Evolutionary conservation across 192 early-diverging fungal genomes (phyloP).

Genomic region (Gigaspora rosea): DNA sequence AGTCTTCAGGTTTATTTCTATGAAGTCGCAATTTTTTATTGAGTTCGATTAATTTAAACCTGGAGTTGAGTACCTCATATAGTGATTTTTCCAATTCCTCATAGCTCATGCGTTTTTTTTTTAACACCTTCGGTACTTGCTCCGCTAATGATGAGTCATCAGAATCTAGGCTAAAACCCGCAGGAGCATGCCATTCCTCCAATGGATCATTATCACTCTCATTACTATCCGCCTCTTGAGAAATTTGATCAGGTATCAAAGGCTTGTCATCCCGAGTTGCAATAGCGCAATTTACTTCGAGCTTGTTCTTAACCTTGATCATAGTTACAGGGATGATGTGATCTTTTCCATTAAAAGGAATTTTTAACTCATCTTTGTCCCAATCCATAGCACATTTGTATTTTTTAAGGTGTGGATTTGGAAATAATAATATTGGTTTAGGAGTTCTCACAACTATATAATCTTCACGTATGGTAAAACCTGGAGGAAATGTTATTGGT

Average conservation of each 20-base stretch:
- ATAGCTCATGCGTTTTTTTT: too few relatives aligned
- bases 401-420: slow-evolving; percentile 18
- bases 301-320: background rate
- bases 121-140: too few relatives aligned
- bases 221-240: background rate
- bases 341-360: background rate
- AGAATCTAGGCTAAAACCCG: slow-evolving; percentile 1
- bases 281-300: background rate
- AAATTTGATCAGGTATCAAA: background rate
- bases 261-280: background rate
- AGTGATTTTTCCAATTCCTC: too few relatives aligned
- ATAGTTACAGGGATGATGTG: slow-evolving; percentile 7
- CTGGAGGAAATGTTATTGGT: background rate
- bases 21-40: too few relatives aligned
- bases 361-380: slow-evolving; percentile 7
- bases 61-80: too few relatives aligned
- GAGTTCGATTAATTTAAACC: too few relatives aligned
- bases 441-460: background rate
- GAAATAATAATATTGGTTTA: slow-evolving; percentile 9
- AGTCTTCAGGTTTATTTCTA: too few relatives aligned
- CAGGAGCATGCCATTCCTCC: slow-evolving; percentile 22
- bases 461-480: background rate
- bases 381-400: background rate
- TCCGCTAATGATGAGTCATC: too few relatives aligned
- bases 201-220: slow-evolving; percentile 10